Base-by-base conservation (phyloP, 352 stramenopile species). In the Thraustochytrium sp. region DNA sequence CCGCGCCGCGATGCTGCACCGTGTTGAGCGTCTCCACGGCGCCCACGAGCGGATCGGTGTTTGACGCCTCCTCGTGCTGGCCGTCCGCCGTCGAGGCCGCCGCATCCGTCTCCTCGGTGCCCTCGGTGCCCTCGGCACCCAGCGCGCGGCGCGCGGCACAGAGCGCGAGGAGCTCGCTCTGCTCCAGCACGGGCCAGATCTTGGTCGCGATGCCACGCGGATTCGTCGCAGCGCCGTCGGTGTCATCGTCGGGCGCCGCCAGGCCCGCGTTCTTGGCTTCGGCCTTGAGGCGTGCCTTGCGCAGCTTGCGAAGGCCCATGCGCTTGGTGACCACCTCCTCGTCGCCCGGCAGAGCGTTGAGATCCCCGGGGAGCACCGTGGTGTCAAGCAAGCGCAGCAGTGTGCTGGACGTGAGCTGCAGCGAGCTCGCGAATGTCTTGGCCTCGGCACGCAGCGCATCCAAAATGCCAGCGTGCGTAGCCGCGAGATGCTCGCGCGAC, bases 281-380 rank as follows among this genome's bases (percentile, higher is more conserved):
- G 31, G 29, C 31, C 48, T 53, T 44, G 26, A 65, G 48, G 9
- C 68, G 48, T 8, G 84, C 85, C 72, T 89, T 89, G 42, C 85
- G 77, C 8, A 89, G 76, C 23, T 83, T 82, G 38, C 85, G 84
- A 34, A 89, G 80, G 2, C 82, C 82, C 80, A 86, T 89, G 36
- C 86, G 76, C 73, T 89, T 89, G n/a, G 61, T 55, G 16, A 86
- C 51, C 3, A 88, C 53, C 21, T 84, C 56, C 16, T 89, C 85
- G 64, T 89, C 86, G 26, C 85, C 86, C 21, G 86, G 86, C 36
- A 89, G 76, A 26, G 62, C 68, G 40, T 72, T 61, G 4, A 88
- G 56, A 59, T 89, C 86, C 42, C 85, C 75, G 56, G 44, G 77
- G 36, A 88, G 74, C 9, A 88, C 38, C 31, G 82, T 68, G 56